Conservation (phyloP, 495 filamentous ascomycete genomes). For the Aspergillus wentii region DNA sequence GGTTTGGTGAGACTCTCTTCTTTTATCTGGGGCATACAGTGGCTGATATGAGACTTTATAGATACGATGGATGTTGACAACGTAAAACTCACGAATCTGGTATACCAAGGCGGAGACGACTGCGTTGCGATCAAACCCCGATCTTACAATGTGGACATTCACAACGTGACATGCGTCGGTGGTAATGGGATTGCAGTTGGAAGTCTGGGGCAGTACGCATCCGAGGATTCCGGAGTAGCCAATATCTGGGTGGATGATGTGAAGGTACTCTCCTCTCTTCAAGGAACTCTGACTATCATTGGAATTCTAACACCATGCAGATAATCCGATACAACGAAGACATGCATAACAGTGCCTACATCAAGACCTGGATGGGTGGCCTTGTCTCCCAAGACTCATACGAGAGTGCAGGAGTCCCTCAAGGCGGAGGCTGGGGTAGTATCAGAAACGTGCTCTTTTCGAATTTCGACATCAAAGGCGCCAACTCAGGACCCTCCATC, state of each 20-base stretch:
- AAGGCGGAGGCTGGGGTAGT: conserved; percentile 49
- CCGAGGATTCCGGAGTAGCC: conserved; percentile 47
- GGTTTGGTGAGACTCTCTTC: conserved; percentile 45
- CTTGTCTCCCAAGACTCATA: conserved; percentile 40
- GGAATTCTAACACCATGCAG: no score
- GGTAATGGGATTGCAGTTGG: conserved; percentile 57
- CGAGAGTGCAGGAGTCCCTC: conserved; percentile 41
- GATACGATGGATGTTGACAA: conserved; percentile 54
- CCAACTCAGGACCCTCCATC: conserved; percentile 35
- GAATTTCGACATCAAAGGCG: conserved; percentile 46
- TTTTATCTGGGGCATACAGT: no score
- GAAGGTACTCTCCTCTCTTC: conserved; percentile 13
- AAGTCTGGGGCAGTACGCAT: conserved; percentile 51
- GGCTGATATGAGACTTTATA: no score
- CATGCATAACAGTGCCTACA: conserved; percentile 49
- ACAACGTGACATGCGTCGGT: conserved; percentile 48
- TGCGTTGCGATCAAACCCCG: conserved; percentile 56
- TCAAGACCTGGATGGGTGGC: conserved; percentile 54
- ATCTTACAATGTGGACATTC: conserved; percentile 46
- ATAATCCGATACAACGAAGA: conserved; percentile 42
- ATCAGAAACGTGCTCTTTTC: conserved; percentile 48
- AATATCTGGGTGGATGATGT: conserved; percentile 45
- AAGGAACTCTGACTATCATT: no score
- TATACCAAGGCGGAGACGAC: conserved; percentile 57
- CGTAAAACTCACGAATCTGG: conserved; percentile 46